Evolutionary conservation across 345 rosid species (phyloP).

Genomic region (Zanthoxylum bungeanum): DNA sequence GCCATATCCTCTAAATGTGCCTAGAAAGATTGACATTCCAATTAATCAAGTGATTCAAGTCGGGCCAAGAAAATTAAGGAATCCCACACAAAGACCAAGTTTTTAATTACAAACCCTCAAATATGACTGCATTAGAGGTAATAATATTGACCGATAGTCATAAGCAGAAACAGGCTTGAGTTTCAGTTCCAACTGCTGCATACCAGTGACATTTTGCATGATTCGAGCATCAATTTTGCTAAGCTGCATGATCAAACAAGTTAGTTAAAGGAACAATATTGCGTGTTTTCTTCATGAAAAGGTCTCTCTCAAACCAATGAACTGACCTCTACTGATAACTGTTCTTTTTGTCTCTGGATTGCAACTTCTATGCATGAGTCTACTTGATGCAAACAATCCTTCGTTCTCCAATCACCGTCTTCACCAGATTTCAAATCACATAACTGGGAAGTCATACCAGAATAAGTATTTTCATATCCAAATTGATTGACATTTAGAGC

Average conservation of each 20-base stretch:
- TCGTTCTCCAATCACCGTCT: slow-evolving; percentile 69
- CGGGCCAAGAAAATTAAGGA: slow-evolving; percentile 5
- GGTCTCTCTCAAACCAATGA: slow-evolving; percentile 16
- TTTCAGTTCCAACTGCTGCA: slow-evolving; percentile 85
- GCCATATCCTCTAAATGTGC: slow-evolving; percentile 86
- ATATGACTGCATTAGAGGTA: slow-evolving; percentile 76
- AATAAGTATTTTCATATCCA: slow-evolving; percentile 64
- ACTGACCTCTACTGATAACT: slow-evolving; percentile 70
- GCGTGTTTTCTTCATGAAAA: neutral
- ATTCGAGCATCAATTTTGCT: slow-evolving; percentile 79
- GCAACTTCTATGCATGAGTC: slow-evolving; percentile 79
- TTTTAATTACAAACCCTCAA: slow-evolving; percentile 62
- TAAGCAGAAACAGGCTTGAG: slow-evolving; percentile 65
- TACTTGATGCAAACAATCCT: slow-evolving; percentile 61
- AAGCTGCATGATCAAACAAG: slow-evolving; percentile 50
- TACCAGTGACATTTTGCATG: slow-evolving; percentile 61
- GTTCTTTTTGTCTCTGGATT: slow-evolving; percentile 79
- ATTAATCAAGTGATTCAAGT: slow-evolving; percentile 6
- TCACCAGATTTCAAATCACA: slow-evolving; percentile 88
- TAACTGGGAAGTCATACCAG: slow-evolving; percentile 59
- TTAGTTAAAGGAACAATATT: slow-evolving; percentile 4
- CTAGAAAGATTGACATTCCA: slow-evolving; percentile 32
- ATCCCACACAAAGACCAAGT: slow-evolving; percentile 5
- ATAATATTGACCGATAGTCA: slow-evolving; percentile 63
- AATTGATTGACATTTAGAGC: slow-evolving; percentile 62